phyloP scores from a whole-genome alignment of 495 filamentous ascomycete species.

The Penicillium bialowiezense region DNA sequence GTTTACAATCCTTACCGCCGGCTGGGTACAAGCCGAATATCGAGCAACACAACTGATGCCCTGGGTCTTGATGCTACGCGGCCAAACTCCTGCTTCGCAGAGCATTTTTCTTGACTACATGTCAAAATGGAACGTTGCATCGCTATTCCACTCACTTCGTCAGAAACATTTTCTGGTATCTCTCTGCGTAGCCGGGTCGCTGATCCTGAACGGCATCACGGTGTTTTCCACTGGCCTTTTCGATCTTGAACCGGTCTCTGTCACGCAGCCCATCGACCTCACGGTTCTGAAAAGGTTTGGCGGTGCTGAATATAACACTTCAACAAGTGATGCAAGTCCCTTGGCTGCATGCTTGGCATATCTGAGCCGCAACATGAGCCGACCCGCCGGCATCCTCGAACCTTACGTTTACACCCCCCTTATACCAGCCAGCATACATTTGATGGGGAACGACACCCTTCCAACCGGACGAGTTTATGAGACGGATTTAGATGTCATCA shows the following conservation, averaged over 20 bases:
- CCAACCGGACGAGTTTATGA: not conserved
- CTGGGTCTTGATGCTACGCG: constrained; percentile 7
- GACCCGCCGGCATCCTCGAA: not conserved
- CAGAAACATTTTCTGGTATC: constrained; percentile 3
- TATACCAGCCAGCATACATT: not conserved
- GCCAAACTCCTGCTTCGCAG: constrained; percentile 4
- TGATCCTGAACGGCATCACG: constrained; percentile 7
- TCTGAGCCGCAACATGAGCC: not conserved
- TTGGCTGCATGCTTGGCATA: not conserved
- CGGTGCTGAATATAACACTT: not conserved
- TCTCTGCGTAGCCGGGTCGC: constrained; percentile 5
- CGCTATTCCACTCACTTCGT: constrained; percentile 2
- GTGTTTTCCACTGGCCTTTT: constrained; percentile 17
- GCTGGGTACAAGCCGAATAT: constrained; percentile 12
- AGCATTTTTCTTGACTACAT: constrained; percentile 17
- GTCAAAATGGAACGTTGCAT: constrained; percentile 10
- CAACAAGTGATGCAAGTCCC: not conserved
- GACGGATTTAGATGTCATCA: not conserved
- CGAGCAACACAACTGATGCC: constrained; percentile 11
- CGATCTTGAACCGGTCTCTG: not conserved
- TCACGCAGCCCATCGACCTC: not conserved
- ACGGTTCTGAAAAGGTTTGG: not conserved
- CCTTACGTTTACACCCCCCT: constrained; percentile 2
- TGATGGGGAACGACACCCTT: not conserved
- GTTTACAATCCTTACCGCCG: constrained; percentile 5